A percentile compares a stretch with the other conserved stretches of the same genome.
Conservation (phyloP, 805 yeast species). For the Cyberlindnera meyerae region DNA sequence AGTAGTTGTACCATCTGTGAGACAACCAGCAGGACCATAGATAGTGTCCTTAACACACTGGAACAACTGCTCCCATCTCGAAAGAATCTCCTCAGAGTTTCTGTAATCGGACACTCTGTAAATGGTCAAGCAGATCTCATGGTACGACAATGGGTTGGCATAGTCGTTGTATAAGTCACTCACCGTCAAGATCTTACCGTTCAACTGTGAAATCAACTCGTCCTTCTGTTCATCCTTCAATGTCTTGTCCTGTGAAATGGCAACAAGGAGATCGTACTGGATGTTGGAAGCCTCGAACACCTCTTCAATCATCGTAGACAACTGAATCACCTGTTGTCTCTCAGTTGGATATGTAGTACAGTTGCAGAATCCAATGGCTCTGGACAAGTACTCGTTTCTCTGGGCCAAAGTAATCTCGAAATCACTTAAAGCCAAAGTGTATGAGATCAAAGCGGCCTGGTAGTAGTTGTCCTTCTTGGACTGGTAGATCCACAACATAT, state of each 20-base stretch:
- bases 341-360: constrained; percentile 73
- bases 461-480: constrained; percentile 75
- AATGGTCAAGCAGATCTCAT: constrained; percentile 71
- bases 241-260: constrained; percentile 49
- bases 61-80: constrained; percentile 74
- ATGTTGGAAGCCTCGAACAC: constrained; percentile 81
- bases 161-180: constrained; percentile 80
- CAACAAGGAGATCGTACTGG: constrained; percentile 49
- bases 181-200: constrained; percentile 61
- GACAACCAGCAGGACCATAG: constrained; percentile 1
- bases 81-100: constrained; percentile 74
- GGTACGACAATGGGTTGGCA: constrained; percentile 84
- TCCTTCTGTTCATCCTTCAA: constrained; percentile 43
- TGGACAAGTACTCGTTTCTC: constrained; percentile 81
- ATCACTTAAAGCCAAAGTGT: constrained; percentile 67
- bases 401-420: constrained; percentile 63
- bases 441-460: constrained; percentile 80
- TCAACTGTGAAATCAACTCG: constrained; percentile 48
- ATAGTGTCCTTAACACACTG: constrained; percentile 27
- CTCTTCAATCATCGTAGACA: constrained; percentile 68
- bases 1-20: neutral
- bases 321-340: constrained; percentile 69
- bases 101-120: constrained; percentile 83
- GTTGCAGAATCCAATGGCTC: constrained; percentile 91
- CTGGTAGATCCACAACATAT: constrained; percentile 82